Base-by-base conservation (phyloP, 306 rosid genomes). In the Erythrophleum fordii region DNA sequence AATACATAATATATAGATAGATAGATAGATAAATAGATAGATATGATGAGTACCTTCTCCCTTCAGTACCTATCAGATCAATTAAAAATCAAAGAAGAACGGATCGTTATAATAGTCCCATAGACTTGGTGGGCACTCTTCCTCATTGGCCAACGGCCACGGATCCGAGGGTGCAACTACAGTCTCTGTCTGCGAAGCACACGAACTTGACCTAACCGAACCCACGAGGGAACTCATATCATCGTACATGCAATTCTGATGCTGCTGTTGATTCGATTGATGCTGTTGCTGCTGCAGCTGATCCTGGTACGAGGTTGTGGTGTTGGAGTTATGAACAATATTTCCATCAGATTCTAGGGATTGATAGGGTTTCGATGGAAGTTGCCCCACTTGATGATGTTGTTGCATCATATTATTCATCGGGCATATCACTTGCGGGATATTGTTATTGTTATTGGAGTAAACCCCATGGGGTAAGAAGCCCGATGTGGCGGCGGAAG, bases 71-170 rank as follows among this genome's bases (percentile, higher is more conserved):
- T 28, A 28, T 61, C 17, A 59, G 18, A 59, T 59, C 35, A 1
- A 14, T 26, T 77, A 88, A 56, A 91, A 90, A 83, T 93, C 95
- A 73, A 84, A 86, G 68, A 88, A 86, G 72, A 86, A 85, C 72
- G 97, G 93, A 79, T 95, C 99, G 14, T 74, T 87, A 26, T 95
- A 93, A 75, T 91, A 93, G 77, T 95, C 99, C 97, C 97, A 93
- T 13, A 93, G 62, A 60, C 74, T 79, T 11, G 90, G 84, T 16
- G 85, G 64, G 35, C 85, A 81, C 41, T 86, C 93, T 2, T 87
- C 97, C 35, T 88, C 95, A 60, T 41, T 86, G 0, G 83, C 66
- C 79, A 89, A 55, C 0, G 91, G 86, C 99, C 99, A 95, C 80
- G 82, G 87, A 81, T 52, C 88, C 65, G 39, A 66, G n/a, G 85